Evolutionary conservation across 2,329 filamentous ascomycete genomes (phyloP).

Genomic region (Sphaerulina populicola): DNA sequence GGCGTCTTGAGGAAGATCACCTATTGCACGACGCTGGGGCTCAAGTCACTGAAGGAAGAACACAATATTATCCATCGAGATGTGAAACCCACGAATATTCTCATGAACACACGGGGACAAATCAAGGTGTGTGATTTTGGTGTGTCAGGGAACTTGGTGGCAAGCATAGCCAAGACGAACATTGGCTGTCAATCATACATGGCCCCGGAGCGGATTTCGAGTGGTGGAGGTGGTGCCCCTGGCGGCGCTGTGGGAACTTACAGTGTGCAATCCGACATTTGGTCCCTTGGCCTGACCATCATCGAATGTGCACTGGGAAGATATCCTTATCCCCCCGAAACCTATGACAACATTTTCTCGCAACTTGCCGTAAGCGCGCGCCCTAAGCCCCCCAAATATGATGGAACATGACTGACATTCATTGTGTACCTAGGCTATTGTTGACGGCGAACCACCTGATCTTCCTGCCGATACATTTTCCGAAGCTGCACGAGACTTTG

Average conservation of each 20-base stretch:
- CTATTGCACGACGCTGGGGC: constrained; percentile 76
- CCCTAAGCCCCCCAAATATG: not conserved
- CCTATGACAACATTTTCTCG: constrained; percentile 96
- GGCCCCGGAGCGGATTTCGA: constrained; percentile 91
- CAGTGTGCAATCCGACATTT: constrained; percentile 95
- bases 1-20: constrained; percentile 82
- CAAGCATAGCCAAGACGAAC: constrained; percentile 96
- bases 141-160: constrained; percentile 90
- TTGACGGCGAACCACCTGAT: constrained; percentile 89
- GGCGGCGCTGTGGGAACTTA: constrained; percentile 76
- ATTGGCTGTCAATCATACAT: constrained; percentile 99
- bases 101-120: constrained; percentile 80
- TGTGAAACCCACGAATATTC: constrained; percentile 97
- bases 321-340: constrained; percentile 95
- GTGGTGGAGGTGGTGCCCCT: constrained; percentile 66
- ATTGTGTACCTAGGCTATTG: constrained; percentile 72
- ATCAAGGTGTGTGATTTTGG: constrained; percentile 99
- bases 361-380: constrained; percentile 83
- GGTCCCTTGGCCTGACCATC: constrained; percentile 87
- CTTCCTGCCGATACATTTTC: constrained; percentile 74
- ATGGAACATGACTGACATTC: constrained; percentile 15
- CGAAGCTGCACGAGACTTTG: constrained; percentile 73
- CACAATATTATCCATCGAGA: constrained; percentile 99
- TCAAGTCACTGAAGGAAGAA: constrained; percentile 90
- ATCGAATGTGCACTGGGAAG: constrained; percentile 92